Base-by-base conservation (phyloP, 2,329 filamentous ascomycete species). In the Cladophialophora chaetospira region DNA sequence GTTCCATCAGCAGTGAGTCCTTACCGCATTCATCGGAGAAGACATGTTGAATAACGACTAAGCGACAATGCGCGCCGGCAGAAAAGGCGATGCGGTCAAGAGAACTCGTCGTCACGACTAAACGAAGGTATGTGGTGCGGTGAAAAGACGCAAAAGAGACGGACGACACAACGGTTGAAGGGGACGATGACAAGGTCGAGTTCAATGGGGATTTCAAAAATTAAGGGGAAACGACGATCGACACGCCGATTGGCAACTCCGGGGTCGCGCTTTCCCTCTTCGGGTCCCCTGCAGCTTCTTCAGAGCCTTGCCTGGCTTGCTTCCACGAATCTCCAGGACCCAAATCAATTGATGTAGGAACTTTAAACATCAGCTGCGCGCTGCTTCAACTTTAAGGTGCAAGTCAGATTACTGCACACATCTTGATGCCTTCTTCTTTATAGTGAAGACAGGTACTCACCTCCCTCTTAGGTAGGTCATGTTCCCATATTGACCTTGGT, bases 1-100 rank as follows among this genome's bases (percentile, higher is more conserved):
- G 47, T 42, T 31, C 15, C 25, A 40, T 33, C 19, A 33, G 28
- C 31, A 31, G 28, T 10, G 40, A 29, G 29, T 33, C 49, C 64
- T 47, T 65, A 65, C 64, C 59, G 64, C 61, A 62, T 64, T 66
- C 55, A 66, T 53, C 33, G 63, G 61, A 19, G 64, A 66, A 60
- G 63, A 64, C 63, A 65, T 65, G 45, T 35, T 61, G 40, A 23
- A 29, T 21, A 49, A 46, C 36, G 25, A 51, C 28, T 36, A 28
- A 43, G 31, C 13, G 43, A 45, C n/a, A 10, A 46, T 17, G 38
- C 11, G 47, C 47, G 28, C 17, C 26, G 42, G 48, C 48, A 46
- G 33, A 28, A 38, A 59, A 36, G 11, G 53, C 29, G 36, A 28
- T 35, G 23, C 35, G 25, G 26, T 23, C 17, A 51, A 40, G 25